Conservation (phyloP, 257 asterid species). For the Rubia yunnanensis region DNA sequence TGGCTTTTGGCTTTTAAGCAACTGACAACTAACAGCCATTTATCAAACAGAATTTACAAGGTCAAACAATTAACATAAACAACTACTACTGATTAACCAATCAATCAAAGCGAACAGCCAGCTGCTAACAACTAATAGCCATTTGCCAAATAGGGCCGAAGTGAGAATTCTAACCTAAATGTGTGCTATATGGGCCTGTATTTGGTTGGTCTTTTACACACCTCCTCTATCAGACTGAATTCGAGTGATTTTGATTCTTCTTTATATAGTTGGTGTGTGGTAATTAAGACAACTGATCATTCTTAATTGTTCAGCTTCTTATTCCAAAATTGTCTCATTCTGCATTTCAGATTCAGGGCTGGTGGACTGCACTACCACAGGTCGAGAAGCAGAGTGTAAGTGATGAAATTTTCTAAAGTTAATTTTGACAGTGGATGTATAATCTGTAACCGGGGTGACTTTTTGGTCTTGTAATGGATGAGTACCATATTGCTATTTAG, state of each 20-base stretch:
- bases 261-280: neutral
- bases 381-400: constrained; percentile 75
- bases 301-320: constrained; percentile 2
- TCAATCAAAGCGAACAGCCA: too few relatives aligned
- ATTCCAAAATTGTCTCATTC: neutral
- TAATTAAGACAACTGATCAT: neutral
- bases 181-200: neutral
- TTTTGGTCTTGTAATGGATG: neutral
- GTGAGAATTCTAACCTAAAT: neutral
- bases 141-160: too few relatives aligned
- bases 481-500: neutral
- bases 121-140: too few relatives aligned
- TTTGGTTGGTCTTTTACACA: neutral
- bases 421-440: neutral
- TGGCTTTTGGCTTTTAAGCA: too few relatives aligned
- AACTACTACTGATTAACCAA: too few relatives aligned
- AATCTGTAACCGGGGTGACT: neutral
- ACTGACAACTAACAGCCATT: too few relatives aligned
- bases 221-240: neutral
- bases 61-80: too few relatives aligned
- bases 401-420: constrained; percentile 6
- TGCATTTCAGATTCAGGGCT: constrained; percentile 61
- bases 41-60: too few relatives aligned
- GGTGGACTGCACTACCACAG: constrained; percentile 83
- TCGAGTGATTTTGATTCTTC: neutral